Evolutionary conservation across 495 filamentous ascomycete species (phyloP).

Genomic region (Hypoxylon intermedium): DNA sequence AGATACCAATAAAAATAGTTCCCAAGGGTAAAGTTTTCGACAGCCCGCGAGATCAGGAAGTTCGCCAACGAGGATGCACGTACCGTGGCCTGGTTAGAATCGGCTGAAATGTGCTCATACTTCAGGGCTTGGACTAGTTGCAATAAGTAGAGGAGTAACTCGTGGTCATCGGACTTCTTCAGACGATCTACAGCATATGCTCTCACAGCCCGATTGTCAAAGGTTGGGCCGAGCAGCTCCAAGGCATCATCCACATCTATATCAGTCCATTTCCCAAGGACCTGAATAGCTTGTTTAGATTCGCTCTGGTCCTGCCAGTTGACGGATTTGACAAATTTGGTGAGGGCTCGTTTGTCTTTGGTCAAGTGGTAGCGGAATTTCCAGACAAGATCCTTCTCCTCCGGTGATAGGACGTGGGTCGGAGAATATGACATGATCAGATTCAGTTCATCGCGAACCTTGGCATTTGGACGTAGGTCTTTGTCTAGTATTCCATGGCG

Average conservation of each 20-base stretch:
- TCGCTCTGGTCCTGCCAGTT: conserved; percentile 91
- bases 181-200: conserved; percentile 93
- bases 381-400: conserved; percentile 97
- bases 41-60: conserved; percentile 87
- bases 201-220: conserved; percentile 85
- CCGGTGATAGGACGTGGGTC: conserved; percentile 81
- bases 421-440: conserved; percentile 90
- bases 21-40: conserved; percentile 84
- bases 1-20: conserved; percentile 98
- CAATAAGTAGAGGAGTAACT: conserved; percentile 88
- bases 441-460: conserved; percentile 92
- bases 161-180: conserved; percentile 90
- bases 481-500: conserved; percentile 92
- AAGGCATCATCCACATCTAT: conserved; percentile 97
- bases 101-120: conserved; percentile 78
- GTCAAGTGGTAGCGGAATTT: conserved; percentile 94
- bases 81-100: conserved; percentile 65
- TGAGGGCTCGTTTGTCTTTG: conserved; percentile 89
- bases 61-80: conserved; percentile 87
- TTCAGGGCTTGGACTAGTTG: conserved; percentile 97
- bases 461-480: conserved; percentile 95
- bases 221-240: conserved; percentile 89
- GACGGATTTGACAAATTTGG: conserved; percentile 97
- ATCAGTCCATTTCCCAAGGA: conserved; percentile 93
- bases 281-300: conserved; percentile 83